Conservation (phyloP, 176 grass and related monocot species). For the Carex kokanica region DNA sequence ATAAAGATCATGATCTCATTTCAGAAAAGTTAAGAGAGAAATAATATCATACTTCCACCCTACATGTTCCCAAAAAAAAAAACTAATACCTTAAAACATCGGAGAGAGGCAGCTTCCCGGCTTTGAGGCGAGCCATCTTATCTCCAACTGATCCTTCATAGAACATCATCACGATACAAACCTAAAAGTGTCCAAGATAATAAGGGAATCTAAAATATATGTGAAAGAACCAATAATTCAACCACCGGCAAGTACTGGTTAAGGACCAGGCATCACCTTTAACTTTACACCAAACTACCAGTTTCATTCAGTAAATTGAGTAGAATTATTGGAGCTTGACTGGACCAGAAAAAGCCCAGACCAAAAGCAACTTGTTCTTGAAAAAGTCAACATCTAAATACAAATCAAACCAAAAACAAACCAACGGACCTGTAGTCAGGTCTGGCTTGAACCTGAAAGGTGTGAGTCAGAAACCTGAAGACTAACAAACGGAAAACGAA, state of each 20-base stretch:
- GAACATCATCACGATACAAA: constrained; percentile 93
- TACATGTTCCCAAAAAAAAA: not conserved
- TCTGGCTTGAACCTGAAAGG: not conserved
- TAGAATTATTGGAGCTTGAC: not conserved
- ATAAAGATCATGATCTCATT: not conserved
- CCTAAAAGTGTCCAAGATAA: constrained; percentile 39
- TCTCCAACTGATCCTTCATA: constrained; percentile 95
- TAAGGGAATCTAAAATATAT: not conserved
- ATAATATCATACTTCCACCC: not conserved
- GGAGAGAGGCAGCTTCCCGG: constrained; percentile 71
- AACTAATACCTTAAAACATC: constrained; percentile 75
- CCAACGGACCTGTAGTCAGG: not conserved
- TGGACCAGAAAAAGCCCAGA: not conserved
- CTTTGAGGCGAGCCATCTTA: constrained; percentile 82
- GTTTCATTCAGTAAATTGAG: not conserved
- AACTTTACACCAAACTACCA: not conserved
- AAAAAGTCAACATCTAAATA: not conserved
- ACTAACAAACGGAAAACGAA: not conserved
- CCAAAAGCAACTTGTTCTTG: not conserved
- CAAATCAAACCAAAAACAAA: not conserved
- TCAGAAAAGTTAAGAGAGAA: not conserved
- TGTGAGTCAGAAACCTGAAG: not conserved
- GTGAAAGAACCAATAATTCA: not conserved
- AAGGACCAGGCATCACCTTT: not conserved
- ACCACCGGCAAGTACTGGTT: not conserved